Evolutionary conservation across 1,284 basidiomycete species (phyloP).

Genomic region (Heterobasidion parviporum): DNA sequence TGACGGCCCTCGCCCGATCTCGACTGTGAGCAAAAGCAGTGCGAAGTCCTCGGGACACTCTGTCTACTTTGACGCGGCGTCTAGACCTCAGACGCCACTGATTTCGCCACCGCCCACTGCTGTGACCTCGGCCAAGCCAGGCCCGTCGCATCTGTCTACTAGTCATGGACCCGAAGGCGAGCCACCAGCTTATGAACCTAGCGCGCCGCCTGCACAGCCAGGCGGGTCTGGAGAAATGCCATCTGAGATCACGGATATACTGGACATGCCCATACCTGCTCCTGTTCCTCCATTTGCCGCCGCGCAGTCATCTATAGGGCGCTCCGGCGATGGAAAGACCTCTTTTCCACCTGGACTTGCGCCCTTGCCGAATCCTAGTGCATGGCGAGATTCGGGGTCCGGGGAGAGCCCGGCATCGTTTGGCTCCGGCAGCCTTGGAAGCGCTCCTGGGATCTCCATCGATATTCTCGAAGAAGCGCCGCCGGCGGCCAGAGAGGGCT

Average conservation of each 20-base stretch:
- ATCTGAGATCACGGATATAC: slow-evolving; percentile 33
- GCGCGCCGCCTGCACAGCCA: slow-evolving; percentile 7
- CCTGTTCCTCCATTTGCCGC: slow-evolving; percentile 38
- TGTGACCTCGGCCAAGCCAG: slow-evolving; percentile 6
- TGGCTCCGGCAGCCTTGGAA: slow-evolving; percentile 11
- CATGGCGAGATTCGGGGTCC: slow-evolving; percentile 34
- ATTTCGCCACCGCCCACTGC: slow-evolving; percentile 27
- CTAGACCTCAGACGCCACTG: slow-evolving; percentile 11
- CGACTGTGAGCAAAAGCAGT: slow-evolving; percentile 44
- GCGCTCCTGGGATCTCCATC: slow-evolving; percentile 29
- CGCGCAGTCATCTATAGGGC: slow-evolving; percentile 24
- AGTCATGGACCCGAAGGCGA: slow-evolving; percentile 22
- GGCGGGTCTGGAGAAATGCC: slow-evolving; percentile 11
- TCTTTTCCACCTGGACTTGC: slow-evolving; percentile 43
- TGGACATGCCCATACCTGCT: slow-evolving; percentile 53
- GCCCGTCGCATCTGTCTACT: slow-evolving; percentile 33
- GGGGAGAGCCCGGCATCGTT: slow-evolving; percentile 15
- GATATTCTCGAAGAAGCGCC: slow-evolving; percentile 61
- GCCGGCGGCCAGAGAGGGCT: slow-evolving; percentile 44
- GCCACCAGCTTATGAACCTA: slow-evolving; percentile 29
- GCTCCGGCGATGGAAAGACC: slow-evolving; percentile 17
- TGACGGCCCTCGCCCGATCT: slow-evolving; percentile 37
- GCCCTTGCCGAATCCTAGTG: slow-evolving; percentile 22
- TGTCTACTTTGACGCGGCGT: slow-evolving; percentile 48
- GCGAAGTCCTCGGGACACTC: slow-evolving; percentile 40